Conservation (phyloP, 176 grass and related monocot species). For the Elymus sibiricus region DNA sequence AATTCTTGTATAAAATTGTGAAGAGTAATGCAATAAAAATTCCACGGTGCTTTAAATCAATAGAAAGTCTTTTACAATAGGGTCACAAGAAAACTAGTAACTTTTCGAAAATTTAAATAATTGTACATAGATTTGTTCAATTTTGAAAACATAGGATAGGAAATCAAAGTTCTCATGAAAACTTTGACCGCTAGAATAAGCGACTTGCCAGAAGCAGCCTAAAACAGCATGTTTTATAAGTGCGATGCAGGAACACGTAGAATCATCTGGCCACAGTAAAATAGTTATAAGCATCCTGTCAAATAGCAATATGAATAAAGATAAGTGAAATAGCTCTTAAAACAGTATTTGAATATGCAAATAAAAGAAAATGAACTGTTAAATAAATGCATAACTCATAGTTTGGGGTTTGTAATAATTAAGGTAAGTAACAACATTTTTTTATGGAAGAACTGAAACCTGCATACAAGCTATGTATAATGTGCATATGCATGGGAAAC, state of each 20-base stretch:
- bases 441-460: background rate
- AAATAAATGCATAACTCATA: background rate
- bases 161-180: slow-evolving; percentile 38
- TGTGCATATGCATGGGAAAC: slow-evolving; percentile 5
- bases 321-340: slow-evolving; percentile 53
- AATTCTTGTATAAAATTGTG: slow-evolving; percentile 9
- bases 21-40: slow-evolving; percentile 14
- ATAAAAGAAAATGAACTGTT: background rate
- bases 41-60: slow-evolving; percentile 40
- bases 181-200: slow-evolving; percentile 45
- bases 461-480: background rate
- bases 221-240: slow-evolving; percentile 61
- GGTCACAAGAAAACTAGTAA: slow-evolving; percentile 9
- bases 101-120: slow-evolving; percentile 44
- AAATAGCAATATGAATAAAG: slow-evolving; percentile 58
- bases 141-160: slow-evolving; percentile 40
- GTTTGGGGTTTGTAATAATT: background rate
- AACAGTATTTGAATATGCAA: slow-evolving; percentile 16
- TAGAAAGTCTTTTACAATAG: slow-evolving; percentile 60
- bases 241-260: slow-evolving; percentile 60
- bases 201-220: slow-evolving; percentile 42
- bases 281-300: slow-evolving; percentile 64
- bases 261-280: slow-evolving; percentile 83
- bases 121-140: slow-evolving; percentile 47
- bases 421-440: slow-evolving; percentile 2